Evolutionary conservation across 768 basidiomycete genomes (phyloP), one percentile per base, ranked within the genome.

Genomic region (Dacryopinax primogenitus): DNA sequence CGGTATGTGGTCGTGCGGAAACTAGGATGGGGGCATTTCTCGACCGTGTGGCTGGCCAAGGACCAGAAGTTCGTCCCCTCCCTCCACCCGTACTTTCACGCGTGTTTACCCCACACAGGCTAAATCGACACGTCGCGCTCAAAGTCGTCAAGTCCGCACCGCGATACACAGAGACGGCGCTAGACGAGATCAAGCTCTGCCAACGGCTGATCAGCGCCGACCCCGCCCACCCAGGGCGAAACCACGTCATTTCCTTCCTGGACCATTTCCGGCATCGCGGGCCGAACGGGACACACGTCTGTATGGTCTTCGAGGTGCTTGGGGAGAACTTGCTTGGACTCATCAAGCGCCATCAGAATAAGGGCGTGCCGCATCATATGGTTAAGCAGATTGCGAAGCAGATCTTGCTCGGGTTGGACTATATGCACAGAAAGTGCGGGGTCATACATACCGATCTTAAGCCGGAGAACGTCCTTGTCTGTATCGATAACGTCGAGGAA

Each of bases 231-330:
- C 84, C 93, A 0, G 95, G 94, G 1, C 80, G 91, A 67, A 86
- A 87, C 21, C 96, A 99, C 74, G 95, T 97, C 75, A 94, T 99
- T 74, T 90, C 89, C 15, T 92, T 98, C 74, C 87, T 98, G 58
- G 95, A 99, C 78, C 92, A 98, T 74, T 99, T 99, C 76, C 83
- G 87, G 30, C 96, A 98, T 77, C 89, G 88, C 67, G 96, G 96
- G 1, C 93, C 93, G 11, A 96, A 99, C 74, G 96, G 96, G 36
- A 87, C 84, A 16, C 96, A 99, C 76, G 90, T 99, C 70, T 98
- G 96, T 81, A 98, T 99, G 96, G 93, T 96, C 15, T 97, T 97
- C 72, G 96, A 99, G 75, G 96, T 98, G 28, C 83, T 99, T 9
- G 96, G 95, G 67, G 95, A 99, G 77, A 97, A 95, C 74, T 80